phyloP scores from a whole-genome alignment of 805 yeast species.

The Lachancea cidri region DNA sequence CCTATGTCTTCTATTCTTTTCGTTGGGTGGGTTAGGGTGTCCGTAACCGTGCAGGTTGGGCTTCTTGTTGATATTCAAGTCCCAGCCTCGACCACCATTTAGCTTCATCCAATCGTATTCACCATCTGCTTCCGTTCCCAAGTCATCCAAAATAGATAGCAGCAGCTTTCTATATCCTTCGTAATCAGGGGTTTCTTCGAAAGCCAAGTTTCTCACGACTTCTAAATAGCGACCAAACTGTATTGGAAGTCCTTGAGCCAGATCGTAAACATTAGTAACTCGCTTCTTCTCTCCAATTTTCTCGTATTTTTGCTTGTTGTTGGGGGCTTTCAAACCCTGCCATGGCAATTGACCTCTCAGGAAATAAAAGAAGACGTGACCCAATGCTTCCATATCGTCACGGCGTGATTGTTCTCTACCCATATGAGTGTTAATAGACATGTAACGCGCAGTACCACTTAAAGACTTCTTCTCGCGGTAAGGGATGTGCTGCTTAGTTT shows the following conservation, averaged over 20 bases:
- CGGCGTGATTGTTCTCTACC: constrained; percentile 97
- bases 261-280: constrained; percentile 76
- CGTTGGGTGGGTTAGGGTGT: constrained; percentile 80
- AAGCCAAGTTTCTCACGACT: constrained; percentile 79
- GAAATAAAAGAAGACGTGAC: constrained; percentile 94
- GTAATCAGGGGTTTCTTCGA: constrained; percentile 94
- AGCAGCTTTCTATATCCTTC: constrained; percentile 75
- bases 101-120: constrained; percentile 98
- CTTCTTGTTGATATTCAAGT: constrained; percentile 78
- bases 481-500: constrained; percentile 92
- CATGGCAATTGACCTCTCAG: constrained; percentile 93
- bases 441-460: constrained; percentile 97
- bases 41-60: constrained; percentile 96
- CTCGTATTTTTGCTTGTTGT: constrained; percentile 95
- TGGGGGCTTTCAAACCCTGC: constrained; percentile 98
- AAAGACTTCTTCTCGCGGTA: constrained; percentile 93
- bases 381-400: constrained; percentile 93
- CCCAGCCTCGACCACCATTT: constrained; percentile 96
- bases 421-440: constrained; percentile 95
- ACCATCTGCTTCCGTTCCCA: constrained; percentile 72
- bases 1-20: constrained; percentile 36
- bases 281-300: constrained; percentile 96
- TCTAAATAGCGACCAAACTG: constrained; percentile 91
- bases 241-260: constrained; percentile 84
- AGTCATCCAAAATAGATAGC: constrained; percentile 69